A percentile compares a stretch with the other conserved stretches of the same genome.
These are phyloP conservation scores for Aquilaria agallochum DNA, from an alignment of 441 rosid genomes.

Conservation along the genomic window DNA sequence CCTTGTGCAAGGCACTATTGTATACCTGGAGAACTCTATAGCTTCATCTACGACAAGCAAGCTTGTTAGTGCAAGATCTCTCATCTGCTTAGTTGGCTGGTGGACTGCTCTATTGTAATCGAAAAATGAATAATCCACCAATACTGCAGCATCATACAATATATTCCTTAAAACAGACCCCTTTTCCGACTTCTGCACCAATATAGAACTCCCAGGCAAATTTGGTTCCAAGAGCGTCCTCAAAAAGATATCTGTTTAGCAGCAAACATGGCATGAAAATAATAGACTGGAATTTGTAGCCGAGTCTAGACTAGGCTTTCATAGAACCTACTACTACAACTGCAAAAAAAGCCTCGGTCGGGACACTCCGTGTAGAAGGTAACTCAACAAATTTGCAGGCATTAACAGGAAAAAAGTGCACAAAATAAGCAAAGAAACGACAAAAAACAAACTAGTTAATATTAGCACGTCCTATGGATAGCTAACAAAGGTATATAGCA, in stretches of 20 bases:
- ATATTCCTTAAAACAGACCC: slow-evolving; percentile 31
- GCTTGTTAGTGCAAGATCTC: slow-evolving; percentile 39
- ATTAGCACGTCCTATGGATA: too few relatives aligned
- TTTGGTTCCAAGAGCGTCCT: slow-evolving; percentile 42
- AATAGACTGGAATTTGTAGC: neutral
- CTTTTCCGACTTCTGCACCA: slow-evolving; percentile 49
- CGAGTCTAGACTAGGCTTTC: too few relatives aligned
- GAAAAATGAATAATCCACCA: slow-evolving; percentile 50
- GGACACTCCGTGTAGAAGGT: too few relatives aligned
- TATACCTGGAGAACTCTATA: slow-evolving; percentile 42
- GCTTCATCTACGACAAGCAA: slow-evolving; percentile 44
- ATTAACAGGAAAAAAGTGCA: too few relatives aligned
- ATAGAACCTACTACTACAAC: too few relatives aligned
- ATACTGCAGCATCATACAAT: slow-evolving; percentile 37
- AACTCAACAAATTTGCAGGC: too few relatives aligned
- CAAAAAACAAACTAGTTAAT: too few relatives aligned
- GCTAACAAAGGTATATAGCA: too few relatives aligned
- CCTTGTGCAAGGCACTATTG: slow-evolving; percentile 5
- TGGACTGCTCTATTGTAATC: slow-evolving; percentile 18
- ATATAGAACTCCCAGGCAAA: slow-evolving; percentile 31
- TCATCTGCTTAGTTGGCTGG: slow-evolving; percentile 23
- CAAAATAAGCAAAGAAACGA: too few relatives aligned
- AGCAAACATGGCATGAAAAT: neutral
- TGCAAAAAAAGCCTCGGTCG: too few relatives aligned
- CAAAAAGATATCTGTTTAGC: slow-evolving; percentile 38